Evolutionary conservation across 2,329 filamentous ascomycete species (phyloP).

Genomic region (Orbilia quercus): DNA sequence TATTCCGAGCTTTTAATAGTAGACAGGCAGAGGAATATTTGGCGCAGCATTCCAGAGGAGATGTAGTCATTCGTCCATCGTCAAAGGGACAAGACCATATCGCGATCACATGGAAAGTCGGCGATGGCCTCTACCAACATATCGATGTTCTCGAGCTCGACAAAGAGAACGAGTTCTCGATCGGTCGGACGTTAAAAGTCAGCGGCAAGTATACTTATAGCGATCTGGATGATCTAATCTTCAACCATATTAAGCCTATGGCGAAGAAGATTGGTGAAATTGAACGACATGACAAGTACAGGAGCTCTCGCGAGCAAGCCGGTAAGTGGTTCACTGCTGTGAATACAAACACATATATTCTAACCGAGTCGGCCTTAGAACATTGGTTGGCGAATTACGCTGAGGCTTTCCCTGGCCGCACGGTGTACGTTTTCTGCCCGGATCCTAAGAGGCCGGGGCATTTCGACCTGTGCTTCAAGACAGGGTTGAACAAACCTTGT

Average conservation of each 20-base stretch:
- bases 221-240: conserved; percentile 96
- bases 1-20: conserved; percentile 93
- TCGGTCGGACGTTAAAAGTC: conserved; percentile 86
- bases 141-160: conserved; percentile 96
- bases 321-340: conserved; percentile 72
- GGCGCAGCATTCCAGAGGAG: conserved; percentile 83
- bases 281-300: conserved; percentile 93
- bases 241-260: conserved; percentile 97
- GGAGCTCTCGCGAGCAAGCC: conserved; percentile 80
- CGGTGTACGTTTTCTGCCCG: conserved; percentile 94
- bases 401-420: conserved; percentile 92
- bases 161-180: conserved; percentile 95
- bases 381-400: conserved; percentile 97
- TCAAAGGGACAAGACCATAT: conserved; percentile 96
- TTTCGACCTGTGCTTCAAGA: conserved; percentile 97
- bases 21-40: conserved; percentile 93
- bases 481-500: conserved; percentile 74
- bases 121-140: conserved; percentile 95
- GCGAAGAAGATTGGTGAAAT: conserved; percentile 96
- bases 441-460: conserved; percentile 92
- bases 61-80: conserved; percentile 93
- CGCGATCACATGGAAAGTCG: conserved; percentile 97
- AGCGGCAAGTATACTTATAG: conserved; percentile 90
- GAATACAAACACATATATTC: conserved; percentile 7
- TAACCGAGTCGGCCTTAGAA: conserved; percentile 68